phyloP scores from a whole-genome alignment of 2,329 filamentous ascomycete genomes.

The Xylaria sp. region DNA sequence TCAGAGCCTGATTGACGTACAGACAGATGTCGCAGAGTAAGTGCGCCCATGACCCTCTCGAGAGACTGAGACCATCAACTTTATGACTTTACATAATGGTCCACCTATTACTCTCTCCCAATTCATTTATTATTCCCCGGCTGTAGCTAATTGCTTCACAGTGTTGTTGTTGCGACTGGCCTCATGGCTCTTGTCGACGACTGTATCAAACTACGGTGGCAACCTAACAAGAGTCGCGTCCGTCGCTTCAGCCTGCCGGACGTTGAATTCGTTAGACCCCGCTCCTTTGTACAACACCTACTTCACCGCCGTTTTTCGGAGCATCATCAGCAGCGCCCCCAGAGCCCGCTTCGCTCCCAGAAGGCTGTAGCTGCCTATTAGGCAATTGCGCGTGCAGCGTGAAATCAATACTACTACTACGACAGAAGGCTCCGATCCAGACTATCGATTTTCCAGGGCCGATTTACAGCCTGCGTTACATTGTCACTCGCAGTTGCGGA shows the following conservation, averaged over 20 bases:
- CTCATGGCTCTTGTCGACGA: constrained; percentile 90
- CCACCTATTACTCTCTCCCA: background rate
- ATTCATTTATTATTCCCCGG: background rate
- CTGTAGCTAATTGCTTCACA: constrained; percentile 52
- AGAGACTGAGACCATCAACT: background rate
- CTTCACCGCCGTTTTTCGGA: constrained; percentile 56
- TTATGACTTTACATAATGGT: background rate
- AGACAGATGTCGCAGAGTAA: constrained; percentile 89
- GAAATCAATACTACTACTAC: constrained; percentile 16
- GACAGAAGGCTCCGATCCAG: constrained; percentile 34
- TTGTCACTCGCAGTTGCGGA: constrained; percentile 10
- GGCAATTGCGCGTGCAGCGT: constrained; percentile 20
- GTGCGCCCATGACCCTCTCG: constrained; percentile 45
- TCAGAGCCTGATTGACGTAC: constrained; percentile 70
- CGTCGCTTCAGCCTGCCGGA: constrained; percentile 53
- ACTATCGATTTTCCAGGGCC: constrained; percentile 13
- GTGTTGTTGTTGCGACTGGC: constrained; percentile 89
- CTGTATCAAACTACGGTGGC: constrained; percentile 84
- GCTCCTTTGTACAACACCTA: constrained; percentile 53
- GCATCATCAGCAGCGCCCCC: constrained; percentile 43
- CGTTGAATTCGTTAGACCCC: constrained; percentile 46
- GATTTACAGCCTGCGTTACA: constrained; percentile 13
- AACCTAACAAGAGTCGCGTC: constrained; percentile 53
- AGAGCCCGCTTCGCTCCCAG: constrained; percentile 52
- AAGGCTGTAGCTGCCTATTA: constrained; percentile 53